Percentiles rank a stretch among this genome's conserved stretches.
phyloP scores from a whole-genome alignment of 192 early-diverging fungal genomes.

The Backusella circina region DNA sequence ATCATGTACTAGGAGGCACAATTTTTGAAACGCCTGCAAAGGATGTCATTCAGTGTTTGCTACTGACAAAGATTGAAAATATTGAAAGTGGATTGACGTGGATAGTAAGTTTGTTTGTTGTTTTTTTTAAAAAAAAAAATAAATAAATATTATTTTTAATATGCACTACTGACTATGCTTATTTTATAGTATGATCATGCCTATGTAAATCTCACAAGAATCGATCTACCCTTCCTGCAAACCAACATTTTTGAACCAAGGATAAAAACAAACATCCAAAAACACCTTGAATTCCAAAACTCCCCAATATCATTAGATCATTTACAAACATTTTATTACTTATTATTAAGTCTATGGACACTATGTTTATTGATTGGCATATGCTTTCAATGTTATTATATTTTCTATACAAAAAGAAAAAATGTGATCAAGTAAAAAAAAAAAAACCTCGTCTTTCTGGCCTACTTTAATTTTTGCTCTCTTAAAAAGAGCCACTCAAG shows the following conservation, averaged over 20 bases:
- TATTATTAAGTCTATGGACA: background rate
- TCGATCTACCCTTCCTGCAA: background rate
- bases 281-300: background rate
- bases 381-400: background rate
- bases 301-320: background rate
- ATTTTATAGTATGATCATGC: background rate
- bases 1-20: constrained; percentile 20
- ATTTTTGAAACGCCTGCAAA: constrained; percentile 24
- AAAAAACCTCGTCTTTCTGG: background rate
- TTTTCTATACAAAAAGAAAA: background rate
- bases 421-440: background rate
- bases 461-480: constrained; percentile 31
- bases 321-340: background rate
- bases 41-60: constrained; percentile 19
- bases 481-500: constrained; percentile 33
- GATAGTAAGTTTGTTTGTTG: constrained; percentile 22
- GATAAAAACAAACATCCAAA: background rate
- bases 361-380: constrained; percentile 4
- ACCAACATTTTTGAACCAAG: background rate
- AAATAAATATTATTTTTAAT: background rate
- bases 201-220: constrained; percentile 1
- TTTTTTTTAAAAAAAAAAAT: background rate
- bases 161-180: background rate
- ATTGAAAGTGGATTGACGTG: constrained; percentile 30
- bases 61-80: constrained; percentile 26